Percentiles rank a stretch among this genome's conserved stretches.
These are phyloP conservation scores for Mollisia scopiformis DNA, from an alignment of 2,329 filamentous ascomycete species.

Conservation along the genomic window DNA sequence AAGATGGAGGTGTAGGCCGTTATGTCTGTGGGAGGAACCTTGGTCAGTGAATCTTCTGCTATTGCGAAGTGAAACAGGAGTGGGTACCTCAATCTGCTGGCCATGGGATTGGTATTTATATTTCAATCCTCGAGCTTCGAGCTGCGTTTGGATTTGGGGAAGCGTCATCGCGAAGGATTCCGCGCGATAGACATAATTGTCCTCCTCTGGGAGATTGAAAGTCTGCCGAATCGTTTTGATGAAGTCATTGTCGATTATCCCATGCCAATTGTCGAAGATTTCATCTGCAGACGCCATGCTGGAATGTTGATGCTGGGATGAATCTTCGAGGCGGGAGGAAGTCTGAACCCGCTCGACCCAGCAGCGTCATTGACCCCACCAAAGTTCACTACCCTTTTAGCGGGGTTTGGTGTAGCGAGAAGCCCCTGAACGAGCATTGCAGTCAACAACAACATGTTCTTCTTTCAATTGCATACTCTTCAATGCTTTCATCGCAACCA, in stretches of 20 bases:
- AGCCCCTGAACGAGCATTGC: neutral
- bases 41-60: slow-evolving; percentile 21
- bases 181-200: slow-evolving; percentile 31
- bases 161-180: slow-evolving; percentile 32
- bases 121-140: slow-evolving; percentile 20
- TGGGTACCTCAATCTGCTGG: slow-evolving; percentile 21
- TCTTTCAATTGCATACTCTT: too few species aligned
- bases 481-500: too few species aligned
- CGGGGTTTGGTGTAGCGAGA: neutral
- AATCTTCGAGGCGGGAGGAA: neutral
- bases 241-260: slow-evolving; percentile 25
- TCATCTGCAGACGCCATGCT: slow-evolving; percentile 24
- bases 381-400: neutral
- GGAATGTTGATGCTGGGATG: neutral
- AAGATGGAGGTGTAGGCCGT: slow-evolving; percentile 71
- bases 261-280: slow-evolving; percentile 29
- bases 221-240: slow-evolving; percentile 23
- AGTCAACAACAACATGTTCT: too few species aligned
- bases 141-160: slow-evolving; percentile 22
- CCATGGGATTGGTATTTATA: slow-evolving; percentile 31
- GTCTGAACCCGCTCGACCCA: neutral
- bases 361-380: neutral
- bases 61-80: neutral
- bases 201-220: slow-evolving; percentile 24
- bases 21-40: slow-evolving; percentile 51